These are phyloP conservation scores for Fusarium sp. DNA, from an alignment of 2,329 filamentous ascomycete species.

Conservation along the genomic window DNA sequence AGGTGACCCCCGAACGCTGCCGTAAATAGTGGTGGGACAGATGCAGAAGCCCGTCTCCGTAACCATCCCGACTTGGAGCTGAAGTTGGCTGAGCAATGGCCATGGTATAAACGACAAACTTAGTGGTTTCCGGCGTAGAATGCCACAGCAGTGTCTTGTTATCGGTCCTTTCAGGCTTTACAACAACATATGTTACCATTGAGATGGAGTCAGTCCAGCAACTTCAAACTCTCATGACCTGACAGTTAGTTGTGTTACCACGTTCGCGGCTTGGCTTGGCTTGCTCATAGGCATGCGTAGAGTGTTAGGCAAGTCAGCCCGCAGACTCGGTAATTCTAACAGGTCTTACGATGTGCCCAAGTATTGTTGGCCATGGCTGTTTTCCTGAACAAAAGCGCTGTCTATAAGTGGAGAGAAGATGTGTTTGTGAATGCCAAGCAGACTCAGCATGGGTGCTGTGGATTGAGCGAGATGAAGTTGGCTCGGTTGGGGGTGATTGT, in stretches of 20 bases:
- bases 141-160: background rate
- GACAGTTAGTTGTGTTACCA: background rate
- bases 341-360: background rate
- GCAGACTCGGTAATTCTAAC: background rate
- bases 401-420: constrained; percentile 5
- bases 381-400: background rate
- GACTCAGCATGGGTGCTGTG: constrained; percentile 1
- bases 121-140: background rate
- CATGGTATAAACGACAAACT: background rate
- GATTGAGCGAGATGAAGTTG: constrained; percentile 22
- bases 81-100: background rate
- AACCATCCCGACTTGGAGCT: too few relatives aligned
- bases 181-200: background rate
- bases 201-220: background rate
- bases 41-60: background rate
- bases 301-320: background rate
- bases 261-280: background rate
- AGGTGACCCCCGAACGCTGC: background rate
- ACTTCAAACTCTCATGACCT: background rate
- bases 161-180: background rate
- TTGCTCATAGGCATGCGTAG: background rate
- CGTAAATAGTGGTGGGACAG: constrained; percentile 12
- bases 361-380: background rate
- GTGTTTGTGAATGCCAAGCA: constrained; percentile 14
- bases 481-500: background rate